Evolutionary conservation across 164 flowering plant species (phyloP), one percentile per base, ranked within the genome.

Genomic region (Liriodendron chinense): DNA sequence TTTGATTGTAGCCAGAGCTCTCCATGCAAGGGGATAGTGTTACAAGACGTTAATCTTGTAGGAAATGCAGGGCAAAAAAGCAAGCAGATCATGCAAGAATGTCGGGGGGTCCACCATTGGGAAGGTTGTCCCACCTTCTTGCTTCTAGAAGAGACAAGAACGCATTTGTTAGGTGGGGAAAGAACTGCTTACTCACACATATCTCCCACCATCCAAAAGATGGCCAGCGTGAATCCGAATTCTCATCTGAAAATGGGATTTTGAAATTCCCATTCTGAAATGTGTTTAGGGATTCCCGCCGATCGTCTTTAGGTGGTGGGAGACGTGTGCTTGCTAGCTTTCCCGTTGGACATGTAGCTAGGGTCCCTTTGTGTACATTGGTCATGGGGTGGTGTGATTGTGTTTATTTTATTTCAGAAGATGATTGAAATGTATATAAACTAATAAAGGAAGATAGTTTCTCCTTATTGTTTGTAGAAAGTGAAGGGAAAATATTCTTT

Each of bases 1-100:
- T 82, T 89, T 20, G 82, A 84, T 49, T 89, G 90, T 81, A 85
- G 89, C 74, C 63, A 83, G 61, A 83, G 57, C 72, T 25, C 56
- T 49, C 88, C 89, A 47, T 89, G 92, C 71, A 70, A 48, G 9
- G 83, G 80, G 24, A 84, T 89, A 47, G 72, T 83, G 59, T 16
- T 86, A 72, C 79, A 82, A 65, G 76, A 80, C 72, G 75, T 87
- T n/a, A 71, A 83, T 68, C 74, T 87, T 64, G 76, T 21, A 22
- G 71, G 68, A 28, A 65, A 1, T 16, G 78, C 69, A 9, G 80
- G 75, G 48, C 16, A 48, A 21, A 1, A 47, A 13, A 72, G n/a
- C 76, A 7, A 76, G 65, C 63, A 81, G 84, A 63, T 61, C 21
- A 3, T 85, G 88, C 83, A 75, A 73, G 13, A 82, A 86, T 76